phyloP scores from a whole-genome alignment of 352 stramenopile species.

The Phytophthora niederhauseri region DNA sequence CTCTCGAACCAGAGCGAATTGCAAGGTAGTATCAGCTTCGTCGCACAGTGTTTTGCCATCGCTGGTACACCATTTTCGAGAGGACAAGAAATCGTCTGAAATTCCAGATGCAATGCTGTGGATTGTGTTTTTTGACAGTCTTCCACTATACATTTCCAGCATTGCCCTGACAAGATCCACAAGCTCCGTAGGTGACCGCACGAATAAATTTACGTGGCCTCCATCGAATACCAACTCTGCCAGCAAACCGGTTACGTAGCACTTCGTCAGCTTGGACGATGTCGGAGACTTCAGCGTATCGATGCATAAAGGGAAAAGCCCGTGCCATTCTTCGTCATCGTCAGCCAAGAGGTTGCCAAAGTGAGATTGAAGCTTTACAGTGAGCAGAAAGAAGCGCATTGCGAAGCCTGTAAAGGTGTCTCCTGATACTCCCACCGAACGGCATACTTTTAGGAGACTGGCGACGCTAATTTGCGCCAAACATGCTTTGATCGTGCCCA shows the following conservation, averaged over 20 bases:
- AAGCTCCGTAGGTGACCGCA: not conserved
- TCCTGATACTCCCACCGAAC: not conserved
- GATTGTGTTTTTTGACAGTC: not conserved
- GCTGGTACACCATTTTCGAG: slow-evolving; percentile 2
- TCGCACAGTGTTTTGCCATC: not conserved
- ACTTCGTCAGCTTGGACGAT: slow-evolving; percentile 4
- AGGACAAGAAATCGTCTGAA: slow-evolving; percentile 13
- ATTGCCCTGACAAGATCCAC: slow-evolving; percentile 7
- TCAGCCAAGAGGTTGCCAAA: not conserved
- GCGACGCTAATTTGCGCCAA: not conserved
- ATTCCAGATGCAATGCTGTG: not conserved
- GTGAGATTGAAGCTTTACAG: not conserved
- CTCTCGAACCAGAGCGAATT: slow-evolving; percentile 16
- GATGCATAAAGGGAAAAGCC: slow-evolving; percentile 5
- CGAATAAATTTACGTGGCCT: not conserved
- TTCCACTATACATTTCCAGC: not conserved
- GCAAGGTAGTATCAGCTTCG: not conserved
- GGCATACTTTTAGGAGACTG: slow-evolving; percentile 15
- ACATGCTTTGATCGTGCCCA: not conserved
- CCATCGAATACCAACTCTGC: slow-evolving; percentile 8
- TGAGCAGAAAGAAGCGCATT: slow-evolving; percentile 10
- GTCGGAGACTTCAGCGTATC: slow-evolving; percentile 6
- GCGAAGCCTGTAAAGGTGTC: slow-evolving; percentile 7
- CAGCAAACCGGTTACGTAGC: slow-evolving; percentile 16
- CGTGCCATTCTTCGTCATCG: slow-evolving; percentile 12